Conservation (phyloP, 495 filamentous ascomycete species). For the Podospora didyma region DNA sequence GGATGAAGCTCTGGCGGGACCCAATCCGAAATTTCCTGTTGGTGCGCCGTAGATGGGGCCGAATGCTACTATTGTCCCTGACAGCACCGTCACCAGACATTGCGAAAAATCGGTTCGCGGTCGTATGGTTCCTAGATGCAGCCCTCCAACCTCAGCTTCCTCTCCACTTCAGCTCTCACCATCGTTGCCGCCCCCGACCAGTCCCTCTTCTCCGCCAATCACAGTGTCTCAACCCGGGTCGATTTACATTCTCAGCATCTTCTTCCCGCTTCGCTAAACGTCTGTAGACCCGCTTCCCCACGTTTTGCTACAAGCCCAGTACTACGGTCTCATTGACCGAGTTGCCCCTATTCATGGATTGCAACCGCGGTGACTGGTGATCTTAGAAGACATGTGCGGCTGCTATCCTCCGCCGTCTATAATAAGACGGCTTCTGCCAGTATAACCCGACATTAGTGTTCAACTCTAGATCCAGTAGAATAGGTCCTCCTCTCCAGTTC, state of each 20-base stretch:
- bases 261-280: neutral
- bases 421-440: too few relatives aligned
- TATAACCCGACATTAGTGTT: neutral
- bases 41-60: neutral
- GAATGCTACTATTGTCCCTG: slow-evolving; percentile 14
- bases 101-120: neutral
- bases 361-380: too few relatives aligned
- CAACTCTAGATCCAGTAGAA: neutral
- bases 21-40: slow-evolving; percentile 15
- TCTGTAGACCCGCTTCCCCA: slow-evolving; percentile 9
- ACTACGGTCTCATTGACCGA: slow-evolving; percentile 6
- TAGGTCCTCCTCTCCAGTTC: neutral
- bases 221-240: neutral
- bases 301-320: slow-evolving; percentile 1
- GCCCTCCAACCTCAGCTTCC: neutral
- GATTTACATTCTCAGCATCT: neutral
- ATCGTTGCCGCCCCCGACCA: neutral
- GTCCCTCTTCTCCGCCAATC: neutral
- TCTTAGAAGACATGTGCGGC: too few relatives aligned
- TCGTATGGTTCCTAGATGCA: neutral
- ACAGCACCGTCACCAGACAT: neutral
- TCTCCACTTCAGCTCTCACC: neutral
- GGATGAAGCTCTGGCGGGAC: slow-evolving; percentile 15
- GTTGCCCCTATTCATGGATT: too few relatives aligned
- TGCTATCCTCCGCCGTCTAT: too few relatives aligned